These are phyloP conservation scores for Talaromyces marneffei DNA, from an alignment of 2,329 filamentous ascomycete genomes.

Conservation along the genomic window DNA sequence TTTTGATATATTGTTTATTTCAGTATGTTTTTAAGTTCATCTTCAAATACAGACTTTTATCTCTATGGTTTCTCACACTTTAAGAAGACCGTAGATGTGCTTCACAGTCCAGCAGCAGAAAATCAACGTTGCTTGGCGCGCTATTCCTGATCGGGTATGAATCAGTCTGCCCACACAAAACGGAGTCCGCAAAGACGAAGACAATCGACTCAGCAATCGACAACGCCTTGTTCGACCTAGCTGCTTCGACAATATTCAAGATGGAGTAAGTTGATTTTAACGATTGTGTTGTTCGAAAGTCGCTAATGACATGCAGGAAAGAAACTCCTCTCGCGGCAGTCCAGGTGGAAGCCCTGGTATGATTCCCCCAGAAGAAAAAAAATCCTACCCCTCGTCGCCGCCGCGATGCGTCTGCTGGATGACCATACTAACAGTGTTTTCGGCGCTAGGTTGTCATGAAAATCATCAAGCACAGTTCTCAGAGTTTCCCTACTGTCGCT, in stretches of 20 bases:
- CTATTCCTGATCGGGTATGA: slow-evolving; percentile 22
- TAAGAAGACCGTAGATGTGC: background rate
- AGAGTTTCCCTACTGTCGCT: slow-evolving; percentile 78
- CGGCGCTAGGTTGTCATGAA: slow-evolving; percentile 78
- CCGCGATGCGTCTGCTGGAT: slow-evolving; percentile 17
- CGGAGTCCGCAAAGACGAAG: slow-evolving; percentile 14
- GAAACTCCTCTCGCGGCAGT: slow-evolving; percentile 75
- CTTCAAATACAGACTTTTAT: background rate
- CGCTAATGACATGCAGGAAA: slow-evolving; percentile 42
- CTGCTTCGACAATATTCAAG: slow-evolving; percentile 22
- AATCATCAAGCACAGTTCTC: slow-evolving; percentile 91
- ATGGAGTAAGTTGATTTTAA: slow-evolving; percentile 26
- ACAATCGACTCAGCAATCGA: slow-evolving; percentile 14
- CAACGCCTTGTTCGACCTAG: slow-evolving; percentile 16
- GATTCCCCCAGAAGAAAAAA: slow-evolving; percentile 33
- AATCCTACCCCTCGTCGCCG: slow-evolving; percentile 24
- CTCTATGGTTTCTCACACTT: background rate
- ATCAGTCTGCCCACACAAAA: slow-evolving; percentile 31
- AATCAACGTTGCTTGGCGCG: slow-evolving; percentile 21
- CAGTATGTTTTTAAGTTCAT: background rate
- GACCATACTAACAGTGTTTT: slow-evolving; percentile 21
- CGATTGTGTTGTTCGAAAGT: slow-evolving; percentile 17
- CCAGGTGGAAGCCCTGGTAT: slow-evolving; percentile 89
- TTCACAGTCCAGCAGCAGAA: background rate
- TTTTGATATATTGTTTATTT: background rate